A percentile compares a stretch with the other conserved stretches of the same genome.
Evolutionary conservation across 2,329 filamentous ascomycete genomes (phyloP).

Genomic region (Claviceps sp.): DNA sequence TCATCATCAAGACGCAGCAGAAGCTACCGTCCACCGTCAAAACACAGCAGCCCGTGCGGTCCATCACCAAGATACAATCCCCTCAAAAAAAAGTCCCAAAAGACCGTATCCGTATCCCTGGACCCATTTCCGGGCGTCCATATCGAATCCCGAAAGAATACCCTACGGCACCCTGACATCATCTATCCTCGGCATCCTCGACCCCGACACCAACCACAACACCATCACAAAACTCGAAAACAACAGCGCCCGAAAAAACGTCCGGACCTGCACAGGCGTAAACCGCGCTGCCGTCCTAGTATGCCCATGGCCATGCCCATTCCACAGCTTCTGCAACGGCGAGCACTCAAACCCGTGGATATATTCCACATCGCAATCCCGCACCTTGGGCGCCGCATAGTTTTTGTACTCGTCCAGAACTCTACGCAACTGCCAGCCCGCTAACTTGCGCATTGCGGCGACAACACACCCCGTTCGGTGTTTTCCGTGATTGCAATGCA

Average conservation of each 20-base stretch:
- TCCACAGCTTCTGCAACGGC: conserved; percentile 15
- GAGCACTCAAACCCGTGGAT: conserved; percentile 36
- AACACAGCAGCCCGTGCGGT: too few relatives aligned
- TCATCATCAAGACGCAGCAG: too few relatives aligned
- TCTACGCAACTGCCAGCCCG: conserved; percentile 48
- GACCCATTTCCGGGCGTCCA: too few relatives aligned
- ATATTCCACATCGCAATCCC: conserved; percentile 47
- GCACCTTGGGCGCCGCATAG: conserved; percentile 47
- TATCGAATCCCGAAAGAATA: not conserved
- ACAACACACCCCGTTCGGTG: conserved; percentile 88
- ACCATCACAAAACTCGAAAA: conserved; percentile 28
- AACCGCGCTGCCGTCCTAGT: conserved; percentile 5
- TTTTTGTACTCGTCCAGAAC: conserved; percentile 61
- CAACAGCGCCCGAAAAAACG: conserved; percentile 29
- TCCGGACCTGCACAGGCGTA: conserved; percentile 16
- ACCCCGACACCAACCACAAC: conserved; percentile 29
- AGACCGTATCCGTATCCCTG: too few relatives aligned
- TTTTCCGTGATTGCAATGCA: conserved; percentile 93
- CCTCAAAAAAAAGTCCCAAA: too few relatives aligned
- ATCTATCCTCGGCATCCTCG: conserved; percentile 11
- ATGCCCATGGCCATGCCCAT: conserved; percentile 5
- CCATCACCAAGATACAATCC: too few relatives aligned
- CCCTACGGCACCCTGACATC: not conserved
- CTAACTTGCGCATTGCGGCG: conserved; percentile 61
- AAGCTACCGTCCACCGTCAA: too few relatives aligned